These are phyloP conservation scores for Sphaerostilbella broomeana DNA, from an alignment of 2,329 filamentous ascomycete species.

Conservation along the genomic window DNA sequence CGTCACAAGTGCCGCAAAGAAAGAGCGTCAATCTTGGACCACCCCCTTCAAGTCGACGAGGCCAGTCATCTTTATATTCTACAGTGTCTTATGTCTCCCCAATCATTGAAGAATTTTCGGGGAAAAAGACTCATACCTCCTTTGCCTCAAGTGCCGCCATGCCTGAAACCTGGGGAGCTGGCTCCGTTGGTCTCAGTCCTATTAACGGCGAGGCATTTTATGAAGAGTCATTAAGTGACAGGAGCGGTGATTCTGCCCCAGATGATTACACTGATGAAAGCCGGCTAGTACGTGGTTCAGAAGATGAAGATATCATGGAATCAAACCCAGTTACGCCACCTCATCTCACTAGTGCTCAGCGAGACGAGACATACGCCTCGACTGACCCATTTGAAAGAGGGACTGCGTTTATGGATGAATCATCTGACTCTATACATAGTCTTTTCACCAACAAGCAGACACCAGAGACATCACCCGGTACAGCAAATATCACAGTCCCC, in stretches of 20 bases:
- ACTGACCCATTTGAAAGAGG: constrained; percentile 7
- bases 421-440: constrained; percentile 38
- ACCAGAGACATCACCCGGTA: constrained; percentile 13
- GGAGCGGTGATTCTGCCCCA: constrained; percentile 26
- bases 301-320: neutral
- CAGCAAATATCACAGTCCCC: constrained; percentile 18
- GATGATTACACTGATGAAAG: constrained; percentile 8
- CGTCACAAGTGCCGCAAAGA: constrained; percentile 24
- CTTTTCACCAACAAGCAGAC: constrained; percentile 25
- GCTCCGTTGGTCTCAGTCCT: constrained; percentile 37
- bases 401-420: constrained; percentile 37
- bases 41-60: constrained; percentile 53
- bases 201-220: constrained; percentile 43
- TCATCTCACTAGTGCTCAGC: neutral
- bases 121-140: constrained; percentile 53
- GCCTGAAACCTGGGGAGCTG: constrained; percentile 58
- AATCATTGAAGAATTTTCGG: constrained; percentile 64
- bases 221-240: constrained; percentile 44
- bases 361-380: neutral
- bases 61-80: constrained; percentile 59
- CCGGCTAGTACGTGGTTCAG: neutral
- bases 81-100: constrained; percentile 63
- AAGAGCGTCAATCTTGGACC: constrained; percentile 52
- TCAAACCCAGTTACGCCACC: neutral
- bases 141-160: constrained; percentile 68